A percentile compares a stretch with the other conserved stretches of the same genome.
These are phyloP conservation scores for Metarhizium robertsii DNA, from an alignment of 2,329 filamentous ascomycete species.

Conservation along the genomic window DNA sequence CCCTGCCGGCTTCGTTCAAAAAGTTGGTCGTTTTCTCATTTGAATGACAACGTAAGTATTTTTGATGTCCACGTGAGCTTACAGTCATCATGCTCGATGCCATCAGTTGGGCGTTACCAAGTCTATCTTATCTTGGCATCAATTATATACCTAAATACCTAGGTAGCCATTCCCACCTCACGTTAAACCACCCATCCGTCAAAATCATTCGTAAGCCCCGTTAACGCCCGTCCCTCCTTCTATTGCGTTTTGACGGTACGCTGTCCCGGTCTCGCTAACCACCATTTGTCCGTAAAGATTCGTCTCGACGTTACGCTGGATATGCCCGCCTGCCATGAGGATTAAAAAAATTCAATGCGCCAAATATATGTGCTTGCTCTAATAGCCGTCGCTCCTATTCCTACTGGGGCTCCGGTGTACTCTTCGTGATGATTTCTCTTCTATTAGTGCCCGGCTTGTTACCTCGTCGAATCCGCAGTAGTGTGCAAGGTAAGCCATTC, in stretches of 20 bases:
- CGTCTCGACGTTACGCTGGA: not conserved
- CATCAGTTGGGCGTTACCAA: too few species aligned
- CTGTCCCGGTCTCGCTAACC: not conserved
- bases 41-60: too few species aligned
- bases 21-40: too few species aligned
- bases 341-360: not conserved
- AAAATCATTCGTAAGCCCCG: not conserved
- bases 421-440: slow-evolving; percentile 26
- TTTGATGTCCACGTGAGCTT: too few species aligned
- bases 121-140: too few species aligned
- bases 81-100: too few species aligned
- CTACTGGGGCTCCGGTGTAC: slow-evolving; percentile 17
- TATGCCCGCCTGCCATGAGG: not conserved
- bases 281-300: not conserved
- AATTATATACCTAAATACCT: too few species aligned
- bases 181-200: too few species aligned
- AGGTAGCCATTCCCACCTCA: too few species aligned
- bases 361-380: not conserved
- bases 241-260: not conserved
- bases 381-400: slow-evolving; percentile 7
- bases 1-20: too few species aligned
- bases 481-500: slow-evolving; percentile 40
- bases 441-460: slow-evolving; percentile 38
- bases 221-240: not conserved
- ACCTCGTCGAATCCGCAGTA: slow-evolving; percentile 44